Evolutionary conservation across 768 basidiomycete genomes (phyloP).

Genomic region (Gyrodon lividus): DNA sequence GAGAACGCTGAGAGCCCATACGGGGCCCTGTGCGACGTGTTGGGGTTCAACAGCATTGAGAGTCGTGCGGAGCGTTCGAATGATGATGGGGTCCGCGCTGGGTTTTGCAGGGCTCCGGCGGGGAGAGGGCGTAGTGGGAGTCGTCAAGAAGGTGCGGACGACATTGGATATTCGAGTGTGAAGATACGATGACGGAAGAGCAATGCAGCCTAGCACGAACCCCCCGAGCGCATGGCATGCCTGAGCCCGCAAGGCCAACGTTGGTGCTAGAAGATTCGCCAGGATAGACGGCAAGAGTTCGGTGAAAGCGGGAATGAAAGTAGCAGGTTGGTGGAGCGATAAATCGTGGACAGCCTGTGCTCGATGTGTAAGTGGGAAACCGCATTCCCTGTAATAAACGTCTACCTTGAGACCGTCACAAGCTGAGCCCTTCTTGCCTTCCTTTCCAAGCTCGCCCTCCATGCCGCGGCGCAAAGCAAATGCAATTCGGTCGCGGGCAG

Average conservation of each 20-base stretch:
- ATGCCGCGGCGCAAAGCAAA: constrained; percentile 73
- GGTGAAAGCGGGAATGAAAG: constrained; percentile 69
- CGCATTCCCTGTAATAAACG: constrained; percentile 7
- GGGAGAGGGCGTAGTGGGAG: constrained; percentile 35
- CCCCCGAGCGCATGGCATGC: constrained; percentile 78
- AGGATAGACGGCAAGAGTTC: constrained; percentile 62
- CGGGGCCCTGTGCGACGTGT: constrained; percentile 71
- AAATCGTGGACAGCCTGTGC: constrained; percentile 71
- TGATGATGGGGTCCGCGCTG: constrained; percentile 48
- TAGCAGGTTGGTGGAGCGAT: constrained; percentile 55
- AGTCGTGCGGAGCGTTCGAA: constrained; percentile 67
- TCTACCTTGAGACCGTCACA: constrained; percentile 76
- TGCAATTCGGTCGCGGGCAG: constrained; percentile 65
- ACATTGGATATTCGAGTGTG: constrained; percentile 54
- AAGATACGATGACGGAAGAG: constrained; percentile 44
- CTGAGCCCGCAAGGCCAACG: constrained; percentile 62
- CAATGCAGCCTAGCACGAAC: constrained; percentile 53
- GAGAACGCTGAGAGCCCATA: constrained; percentile 72
- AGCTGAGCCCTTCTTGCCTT: constrained; percentile 82
- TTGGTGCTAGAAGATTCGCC: constrained; percentile 60
- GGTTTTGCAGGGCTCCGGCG: constrained; percentile 37
- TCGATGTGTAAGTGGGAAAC: constrained; percentile 11
- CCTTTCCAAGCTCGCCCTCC: constrained; percentile 82
- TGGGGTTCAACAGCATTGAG: constrained; percentile 52
- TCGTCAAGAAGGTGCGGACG: constrained; percentile 49